These are phyloP conservation scores for Acacia crassicarpa DNA, from an alignment of 306 rosid species.

Conservation along the genomic window DNA sequence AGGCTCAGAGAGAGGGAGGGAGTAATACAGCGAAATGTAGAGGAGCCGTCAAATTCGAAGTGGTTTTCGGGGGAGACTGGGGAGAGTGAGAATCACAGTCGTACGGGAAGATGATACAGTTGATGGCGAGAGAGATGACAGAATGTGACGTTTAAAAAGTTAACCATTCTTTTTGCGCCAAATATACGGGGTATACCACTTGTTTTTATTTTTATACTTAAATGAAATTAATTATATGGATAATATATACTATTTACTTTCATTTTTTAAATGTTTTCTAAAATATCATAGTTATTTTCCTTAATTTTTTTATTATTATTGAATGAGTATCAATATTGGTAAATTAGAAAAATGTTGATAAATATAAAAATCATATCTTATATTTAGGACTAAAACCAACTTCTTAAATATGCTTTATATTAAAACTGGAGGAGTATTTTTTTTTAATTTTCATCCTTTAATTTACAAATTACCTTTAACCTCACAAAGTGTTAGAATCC, in stretches of 20 bases:
- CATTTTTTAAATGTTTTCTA: no score
- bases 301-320: no score
- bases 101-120: neutral
- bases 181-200: conserved; percentile 15
- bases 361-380: no score
- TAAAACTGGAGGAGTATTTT: no score
- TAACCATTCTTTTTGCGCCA: conserved; percentile 26
- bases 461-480: no score
- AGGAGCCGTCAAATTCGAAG: conserved; percentile 17
- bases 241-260: no score
- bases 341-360: no score
- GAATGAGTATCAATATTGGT: fast-evolving
- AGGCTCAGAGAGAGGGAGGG: neutral
- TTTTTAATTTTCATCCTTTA: no score
- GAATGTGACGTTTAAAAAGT: conserved; percentile 11
- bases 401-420: no score
- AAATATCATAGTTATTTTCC: fast-evolving
- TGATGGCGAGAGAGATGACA: conserved; percentile 1
- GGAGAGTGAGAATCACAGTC: neutral
- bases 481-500: neutral
- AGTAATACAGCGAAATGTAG: conserved; percentile 3
- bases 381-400: fast-evolving
- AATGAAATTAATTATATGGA: no score
- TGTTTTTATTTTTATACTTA: no score
- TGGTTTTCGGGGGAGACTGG: neutral